phyloP scores from a whole-genome alignment of 1,284 basidiomycete species.

The Fomitopsis palustris region DNA sequence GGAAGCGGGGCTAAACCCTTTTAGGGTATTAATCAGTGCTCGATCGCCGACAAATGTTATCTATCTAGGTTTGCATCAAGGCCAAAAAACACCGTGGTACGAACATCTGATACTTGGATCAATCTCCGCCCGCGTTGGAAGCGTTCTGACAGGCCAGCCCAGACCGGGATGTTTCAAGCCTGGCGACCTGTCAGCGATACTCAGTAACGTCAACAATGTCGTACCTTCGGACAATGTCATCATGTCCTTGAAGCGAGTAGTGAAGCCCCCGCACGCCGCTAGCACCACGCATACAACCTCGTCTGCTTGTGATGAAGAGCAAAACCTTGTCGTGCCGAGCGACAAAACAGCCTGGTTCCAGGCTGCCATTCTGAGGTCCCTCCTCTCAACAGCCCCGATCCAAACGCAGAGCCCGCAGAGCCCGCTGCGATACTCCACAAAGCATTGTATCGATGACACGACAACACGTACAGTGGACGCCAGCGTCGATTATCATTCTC shows the following conservation, averaged over 20 bases:
- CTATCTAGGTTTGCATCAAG: constrained; percentile 6
- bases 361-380: constrained; percentile 9
- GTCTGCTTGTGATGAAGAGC: background rate
- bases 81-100: background rate
- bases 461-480: constrained; percentile 6
- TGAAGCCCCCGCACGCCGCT: background rate
- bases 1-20: constrained; percentile 4
- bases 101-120: constrained; percentile 4
- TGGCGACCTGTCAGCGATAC: background rate
- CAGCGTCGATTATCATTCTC: constrained; percentile 1
- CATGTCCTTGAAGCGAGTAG: background rate
- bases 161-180: background rate
- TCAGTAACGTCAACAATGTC: background rate
- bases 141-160: background rate
- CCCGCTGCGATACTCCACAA: background rate
- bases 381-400: background rate
- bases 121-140: background rate
- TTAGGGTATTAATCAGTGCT: constrained; percentile 2
- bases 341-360: background rate
- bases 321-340: background rate
- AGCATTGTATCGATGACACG: constrained; percentile 6
- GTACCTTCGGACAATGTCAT: background rate
- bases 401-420: background rate
- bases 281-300: background rate
- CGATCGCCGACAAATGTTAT: constrained; percentile 8